A percentile compares a stretch with the other conserved stretches of the same genome.
Evolutionary conservation across 1,284 basidiomycete genomes (phyloP).

Genomic region (Ganoderma lucidum): DNA sequence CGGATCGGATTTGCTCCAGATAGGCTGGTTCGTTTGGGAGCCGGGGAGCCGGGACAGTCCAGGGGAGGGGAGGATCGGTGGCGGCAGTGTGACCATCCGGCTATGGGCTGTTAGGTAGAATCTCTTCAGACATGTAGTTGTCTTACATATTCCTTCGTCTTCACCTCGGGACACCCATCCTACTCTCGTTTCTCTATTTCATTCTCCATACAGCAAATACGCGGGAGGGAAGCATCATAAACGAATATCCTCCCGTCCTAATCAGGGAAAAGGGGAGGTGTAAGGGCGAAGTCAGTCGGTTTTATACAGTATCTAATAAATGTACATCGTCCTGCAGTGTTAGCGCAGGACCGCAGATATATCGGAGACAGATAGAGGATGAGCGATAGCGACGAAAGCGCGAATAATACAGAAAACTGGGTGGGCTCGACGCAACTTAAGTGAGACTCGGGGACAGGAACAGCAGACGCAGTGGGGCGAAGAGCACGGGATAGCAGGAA

Average conservation of each 20-base stretch:
- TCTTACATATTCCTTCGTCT: slow-evolving; percentile 12
- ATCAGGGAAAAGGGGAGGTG: background rate
- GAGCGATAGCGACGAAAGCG: slow-evolving; percentile 19
- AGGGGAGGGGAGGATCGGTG: no score
- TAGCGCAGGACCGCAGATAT: slow-evolving; percentile 8
- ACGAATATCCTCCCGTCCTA: background rate
- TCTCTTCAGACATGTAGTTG: slow-evolving; percentile 3
- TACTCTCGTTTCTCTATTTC: background rate
- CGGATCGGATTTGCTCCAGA: background rate
- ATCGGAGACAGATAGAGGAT: background rate
- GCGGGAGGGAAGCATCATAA: background rate
- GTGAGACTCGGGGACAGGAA: background rate
- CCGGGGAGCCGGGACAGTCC: background rate
- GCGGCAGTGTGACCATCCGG: background rate
- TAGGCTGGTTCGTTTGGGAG: slow-evolving; percentile 3
- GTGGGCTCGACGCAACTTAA: background rate
- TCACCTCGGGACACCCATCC: slow-evolving; percentile 3
- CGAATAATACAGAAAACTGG: slow-evolving; percentile 1
- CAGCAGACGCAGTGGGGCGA: background rate
- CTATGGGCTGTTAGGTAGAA: slow-evolving; percentile 2
- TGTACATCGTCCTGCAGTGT: slow-evolving; percentile 11
- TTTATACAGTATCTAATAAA: slow-evolving; percentile 17
- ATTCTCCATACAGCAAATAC: background rate
- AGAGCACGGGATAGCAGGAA: background rate
- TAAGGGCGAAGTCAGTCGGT: slow-evolving; percentile 2